Base-by-base conservation (phyloP, 2,329 filamentous ascomycete species). In the Hyphodiscus sp. region DNA sequence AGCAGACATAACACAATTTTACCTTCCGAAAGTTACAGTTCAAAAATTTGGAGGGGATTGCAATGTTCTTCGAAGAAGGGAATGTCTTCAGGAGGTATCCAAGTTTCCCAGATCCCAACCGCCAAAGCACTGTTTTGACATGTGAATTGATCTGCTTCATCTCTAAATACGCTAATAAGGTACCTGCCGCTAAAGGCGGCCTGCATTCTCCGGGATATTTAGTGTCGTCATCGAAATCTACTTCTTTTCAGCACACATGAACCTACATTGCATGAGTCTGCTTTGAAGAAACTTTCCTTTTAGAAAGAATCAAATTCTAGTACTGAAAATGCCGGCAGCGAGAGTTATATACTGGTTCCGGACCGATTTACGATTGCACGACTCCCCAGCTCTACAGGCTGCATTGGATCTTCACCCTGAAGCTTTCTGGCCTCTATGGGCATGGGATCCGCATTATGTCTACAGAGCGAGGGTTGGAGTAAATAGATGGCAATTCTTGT, bases 371-470 rank as follows among this genome's bases (percentile, higher is more conserved):
- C 82, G 87, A 19, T 78, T 91, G 2, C 86, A 91, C 69, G 87
- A 91, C 68, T 89, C 85, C 0, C 86, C 86, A 9, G 86, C 86
- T 1, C 73, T 91, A 23, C 78, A 83, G 66, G 85, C 86, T 1
- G 87, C 87, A 0, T 70, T 91, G 8, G 83, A 86, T 54, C 74
- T 91, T 7, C 75, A 86, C 0, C 85, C 87, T 1, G 78, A 79
- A 50, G 81, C 78, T 19, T 72, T 91, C 23, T 91, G 85, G 74
- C 87, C 86, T 0, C 79, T 91, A 45, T 91, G 87, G 76, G 89
- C 84, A 1, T 91, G 86, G 85, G 87, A 90, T 66, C 86, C 86
- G 53, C 85, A 91, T 67, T 91, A 91, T 65, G 85, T 91, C 23
- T 90, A 89, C 66, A 78, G 78, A 30, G 81, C 83, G 1, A 78